Conservation (phyloP, 2,329 filamentous ascomycete genomes). For the Aspergillus oerlinghausenensis region DNA sequence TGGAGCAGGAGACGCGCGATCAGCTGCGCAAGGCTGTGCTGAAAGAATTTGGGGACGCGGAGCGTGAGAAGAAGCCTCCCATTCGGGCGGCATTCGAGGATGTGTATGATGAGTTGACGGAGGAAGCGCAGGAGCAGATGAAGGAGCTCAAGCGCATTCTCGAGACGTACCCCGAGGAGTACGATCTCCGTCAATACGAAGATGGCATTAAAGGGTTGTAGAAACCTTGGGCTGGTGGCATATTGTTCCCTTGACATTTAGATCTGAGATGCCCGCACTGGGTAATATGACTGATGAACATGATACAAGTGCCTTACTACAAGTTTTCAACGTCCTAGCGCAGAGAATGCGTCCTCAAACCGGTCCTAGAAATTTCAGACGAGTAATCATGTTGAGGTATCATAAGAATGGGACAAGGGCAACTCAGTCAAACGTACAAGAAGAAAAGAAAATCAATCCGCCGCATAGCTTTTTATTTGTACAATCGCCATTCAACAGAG, state of each 20-base stretch:
- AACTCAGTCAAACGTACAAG: background rate
- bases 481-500: background rate
- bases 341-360: no score
- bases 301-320: background rate
- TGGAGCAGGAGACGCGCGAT: slow-evolving; percentile 69
- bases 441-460: background rate
- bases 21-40: slow-evolving; percentile 69
- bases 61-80: slow-evolving; percentile 52
- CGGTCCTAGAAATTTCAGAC: background rate
- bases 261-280: background rate
- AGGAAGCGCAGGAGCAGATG: slow-evolving; percentile 73
- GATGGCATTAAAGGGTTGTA: slow-evolving; percentile 64
- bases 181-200: slow-evolving; percentile 74
- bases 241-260: background rate
- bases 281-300: background rate
- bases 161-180: slow-evolving; percentile 85
- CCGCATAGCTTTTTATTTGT: background rate
- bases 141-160: slow-evolving; percentile 69
- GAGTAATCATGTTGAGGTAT: background rate
- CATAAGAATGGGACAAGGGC: background rate
- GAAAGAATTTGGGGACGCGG: slow-evolving; percentile 72
- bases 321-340: no score
- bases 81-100: slow-evolving; percentile 67
- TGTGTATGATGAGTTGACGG: slow-evolving; percentile 82
- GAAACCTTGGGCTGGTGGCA: background rate